Evolutionary conservation across 495 filamentous ascomycete species (phyloP).

Genomic region (Aspergillus saccharolyticus): DNA sequence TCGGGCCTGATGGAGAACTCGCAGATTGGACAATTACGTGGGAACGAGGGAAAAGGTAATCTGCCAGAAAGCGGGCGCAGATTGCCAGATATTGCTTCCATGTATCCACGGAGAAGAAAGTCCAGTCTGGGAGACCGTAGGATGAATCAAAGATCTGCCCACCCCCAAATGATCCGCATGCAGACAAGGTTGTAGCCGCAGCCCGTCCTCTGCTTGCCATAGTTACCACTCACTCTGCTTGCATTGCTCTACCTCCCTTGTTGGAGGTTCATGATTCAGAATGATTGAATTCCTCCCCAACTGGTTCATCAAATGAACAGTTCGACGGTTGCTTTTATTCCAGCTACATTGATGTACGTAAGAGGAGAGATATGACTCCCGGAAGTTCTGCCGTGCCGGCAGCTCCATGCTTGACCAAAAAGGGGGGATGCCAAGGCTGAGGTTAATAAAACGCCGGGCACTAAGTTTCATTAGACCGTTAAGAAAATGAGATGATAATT

Average conservation of each 20-base stretch:
- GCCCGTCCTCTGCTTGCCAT: too few species aligned
- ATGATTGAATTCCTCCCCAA: too few species aligned
- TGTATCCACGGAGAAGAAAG: neutral
- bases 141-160: neutral
- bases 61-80: neutral
- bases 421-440: conserved; percentile 14
- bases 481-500: neutral
- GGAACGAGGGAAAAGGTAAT: conserved; percentile 1
- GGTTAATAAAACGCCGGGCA: conserved; percentile 18
- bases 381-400: conserved; percentile 3
- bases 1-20: neutral
- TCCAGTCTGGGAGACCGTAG: too few species aligned
- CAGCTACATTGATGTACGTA: neutral
- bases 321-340: too few species aligned
- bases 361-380: neutral
- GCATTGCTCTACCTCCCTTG: too few species aligned
- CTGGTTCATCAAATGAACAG: too few species aligned
- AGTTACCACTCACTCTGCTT: too few species aligned
- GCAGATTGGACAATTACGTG: neutral
- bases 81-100: neutral
- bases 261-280: too few species aligned
- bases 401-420: conserved; percentile 2
- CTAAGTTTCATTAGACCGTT: conserved; percentile 11
- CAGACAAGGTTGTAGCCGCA: conserved; percentile 1
- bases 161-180: neutral